phyloP scores from a whole-genome alignment of 2,329 filamentous ascomycete species.

The Colletotrichum sp. region DNA sequence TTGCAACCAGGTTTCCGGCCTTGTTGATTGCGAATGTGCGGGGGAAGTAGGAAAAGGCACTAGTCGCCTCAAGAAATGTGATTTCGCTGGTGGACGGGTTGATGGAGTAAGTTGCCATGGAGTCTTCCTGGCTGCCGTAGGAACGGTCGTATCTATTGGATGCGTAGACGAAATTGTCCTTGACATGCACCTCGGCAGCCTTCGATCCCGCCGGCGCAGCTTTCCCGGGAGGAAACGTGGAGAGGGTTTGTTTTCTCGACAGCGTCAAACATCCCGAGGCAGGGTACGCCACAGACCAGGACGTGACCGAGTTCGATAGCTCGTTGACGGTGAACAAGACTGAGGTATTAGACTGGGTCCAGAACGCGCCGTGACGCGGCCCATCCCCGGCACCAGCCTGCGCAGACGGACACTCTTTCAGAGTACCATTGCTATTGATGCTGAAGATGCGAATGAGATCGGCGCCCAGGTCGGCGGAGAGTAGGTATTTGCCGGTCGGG shows the following conservation, averaged over 20 bases:
- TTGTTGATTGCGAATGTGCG: conserved; percentile 67
- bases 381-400: conserved; percentile 51
- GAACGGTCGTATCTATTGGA: conserved; percentile 67
- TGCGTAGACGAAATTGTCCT: conserved; percentile 61
- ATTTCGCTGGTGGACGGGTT: conserved; percentile 51
- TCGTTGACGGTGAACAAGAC: conserved; percentile 51
- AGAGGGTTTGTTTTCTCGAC: conserved; percentile 46
- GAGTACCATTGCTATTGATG: conserved; percentile 49
- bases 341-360: conserved; percentile 33
- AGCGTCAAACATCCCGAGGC: conserved; percentile 50
- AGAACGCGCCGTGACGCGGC: conserved; percentile 59
- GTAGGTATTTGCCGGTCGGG: conserved; percentile 52
- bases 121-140: conserved; percentile 59
- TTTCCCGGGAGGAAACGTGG: conserved; percentile 49
- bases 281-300: conserved; percentile 54
- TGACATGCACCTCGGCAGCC: conserved; percentile 59
- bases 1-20: conserved; percentile 63
- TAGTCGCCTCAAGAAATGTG: conserved; percentile 56
- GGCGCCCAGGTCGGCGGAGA: conserved; percentile 59
- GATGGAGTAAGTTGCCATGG: conserved; percentile 58
- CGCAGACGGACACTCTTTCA: conserved; percentile 50
- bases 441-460: conserved; percentile 59
- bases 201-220: conserved; percentile 51
- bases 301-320: conserved; percentile 53
- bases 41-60: conserved; percentile 64